A percentile compares a stretch with the other conserved stretches of the same genome.
Conservation (phyloP, 2,329 filamentous ascomycete genomes). For the Pseudogymnoascus sp. region DNA sequence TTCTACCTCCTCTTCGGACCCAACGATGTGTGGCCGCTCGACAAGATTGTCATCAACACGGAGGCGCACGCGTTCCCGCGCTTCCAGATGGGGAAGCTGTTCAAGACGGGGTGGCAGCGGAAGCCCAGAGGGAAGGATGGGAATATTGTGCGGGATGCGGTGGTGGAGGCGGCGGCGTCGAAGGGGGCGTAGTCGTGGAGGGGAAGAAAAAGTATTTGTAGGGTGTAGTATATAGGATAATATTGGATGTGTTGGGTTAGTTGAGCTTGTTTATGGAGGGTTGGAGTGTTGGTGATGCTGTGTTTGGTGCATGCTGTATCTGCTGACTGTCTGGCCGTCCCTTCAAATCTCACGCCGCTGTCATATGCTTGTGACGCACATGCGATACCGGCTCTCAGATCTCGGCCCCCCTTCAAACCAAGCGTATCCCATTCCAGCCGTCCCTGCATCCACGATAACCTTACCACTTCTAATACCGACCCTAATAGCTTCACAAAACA, state of each 20-base stretch:
- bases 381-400: not conserved
- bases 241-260: conserved; percentile 44
- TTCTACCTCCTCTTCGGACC: conserved; percentile 91
- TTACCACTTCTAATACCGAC: not conserved
- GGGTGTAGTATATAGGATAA: conserved; percentile 24
- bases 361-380: not conserved
- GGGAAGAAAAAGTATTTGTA: conserved; percentile 40
- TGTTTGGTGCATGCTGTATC: not conserved
- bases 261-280: not conserved
- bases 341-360: not conserved
- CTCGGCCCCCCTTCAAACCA: not conserved
- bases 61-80: conserved; percentile 86
- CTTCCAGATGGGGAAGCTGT: conserved; percentile 71
- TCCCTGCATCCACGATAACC: not conserved
- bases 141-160: conserved; percentile 41
- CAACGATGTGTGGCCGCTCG: conserved; percentile 71
- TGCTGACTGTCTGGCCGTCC: not conserved
- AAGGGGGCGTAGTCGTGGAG: conserved; percentile 57
- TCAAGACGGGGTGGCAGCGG: conserved; percentile 73
- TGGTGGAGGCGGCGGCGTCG: conserved; percentile 74
- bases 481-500: not conserved
- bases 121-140: conserved; percentile 45
- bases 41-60: conserved; percentile 87
- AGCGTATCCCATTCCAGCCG: not conserved
- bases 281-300: not conserved